Conservation (phyloP, 106 monocot genomes). For the Acanthochlamys bracteata region DNA sequence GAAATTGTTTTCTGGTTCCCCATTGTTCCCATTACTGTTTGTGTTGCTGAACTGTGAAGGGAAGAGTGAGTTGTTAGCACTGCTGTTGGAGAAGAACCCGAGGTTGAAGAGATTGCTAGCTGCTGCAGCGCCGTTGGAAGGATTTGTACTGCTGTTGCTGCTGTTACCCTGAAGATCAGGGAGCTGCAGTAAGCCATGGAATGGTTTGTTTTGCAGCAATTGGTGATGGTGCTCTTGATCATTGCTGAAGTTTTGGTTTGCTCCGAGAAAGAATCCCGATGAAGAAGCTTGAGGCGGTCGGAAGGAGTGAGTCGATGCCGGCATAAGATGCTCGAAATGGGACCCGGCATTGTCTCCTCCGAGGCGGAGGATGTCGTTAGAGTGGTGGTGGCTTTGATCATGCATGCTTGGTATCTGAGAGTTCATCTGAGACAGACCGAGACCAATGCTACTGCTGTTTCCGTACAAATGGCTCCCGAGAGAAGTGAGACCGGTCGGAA, state of each 20-base stretch:
- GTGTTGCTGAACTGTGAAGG: constrained; percentile 1
- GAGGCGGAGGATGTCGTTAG: constrained; percentile 40
- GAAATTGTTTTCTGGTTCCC: constrained; percentile 22
- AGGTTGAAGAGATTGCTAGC: constrained; percentile 57
- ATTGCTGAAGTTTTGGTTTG: constrained; percentile 33
- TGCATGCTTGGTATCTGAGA: constrained; percentile 47
- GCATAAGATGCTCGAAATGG: constrained; percentile 49
- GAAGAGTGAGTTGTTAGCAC: constrained; percentile 1
- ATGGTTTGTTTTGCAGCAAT: constrained; percentile 39
- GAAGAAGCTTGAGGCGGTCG: constrained; percentile 31
- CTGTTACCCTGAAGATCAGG: constrained; percentile 39
- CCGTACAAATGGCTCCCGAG: constrained; percentile 56
- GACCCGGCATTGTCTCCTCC: constrained; percentile 22
- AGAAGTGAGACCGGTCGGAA: constrained; percentile 33
- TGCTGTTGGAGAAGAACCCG: constrained; percentile 45
- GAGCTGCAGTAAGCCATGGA: constrained; percentile 52
- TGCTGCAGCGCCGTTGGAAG: constrained; percentile 15
- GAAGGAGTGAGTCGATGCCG: constrained; percentile 32
- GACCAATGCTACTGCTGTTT: constrained; percentile 27
- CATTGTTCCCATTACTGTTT: constrained; percentile 27
- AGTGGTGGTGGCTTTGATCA: constrained; percentile 32
- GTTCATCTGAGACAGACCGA: constrained; percentile 42
- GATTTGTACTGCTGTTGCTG: constrained; percentile 1
- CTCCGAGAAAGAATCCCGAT: constrained; percentile 32
- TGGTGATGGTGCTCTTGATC: constrained; percentile 23